A percentile compares a stretch with the other conserved stretches of the same genome.
Conservation (phyloP, 129 eudicot genomes). For the Rutidosis leptorrhynchoides region DNA sequence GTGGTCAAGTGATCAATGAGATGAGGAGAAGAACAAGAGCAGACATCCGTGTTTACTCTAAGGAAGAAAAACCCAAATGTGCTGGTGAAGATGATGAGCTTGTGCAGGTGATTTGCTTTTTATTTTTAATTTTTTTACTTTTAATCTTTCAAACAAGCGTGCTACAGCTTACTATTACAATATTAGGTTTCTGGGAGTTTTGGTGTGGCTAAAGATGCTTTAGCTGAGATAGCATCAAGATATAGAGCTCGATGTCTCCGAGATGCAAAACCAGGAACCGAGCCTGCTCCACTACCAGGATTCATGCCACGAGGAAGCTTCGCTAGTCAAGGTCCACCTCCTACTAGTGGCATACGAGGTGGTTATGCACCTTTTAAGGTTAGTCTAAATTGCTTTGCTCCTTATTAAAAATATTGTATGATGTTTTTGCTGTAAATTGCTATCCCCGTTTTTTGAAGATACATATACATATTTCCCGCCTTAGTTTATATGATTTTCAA, state of each 20-base stretch:
- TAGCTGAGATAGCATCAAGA: slow-evolving; percentile 72
- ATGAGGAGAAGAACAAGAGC: slow-evolving; percentile 87
- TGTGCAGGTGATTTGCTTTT: slow-evolving; percentile 78
- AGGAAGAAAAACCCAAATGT: slow-evolving; percentile 72
- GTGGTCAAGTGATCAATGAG: slow-evolving; percentile 75
- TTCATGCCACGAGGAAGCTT: slow-evolving; percentile 38
- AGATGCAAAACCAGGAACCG: slow-evolving; percentile 51
- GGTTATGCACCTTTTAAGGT: slow-evolving; percentile 56
- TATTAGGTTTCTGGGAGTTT: slow-evolving; percentile 64
- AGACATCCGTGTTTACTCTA: slow-evolving; percentile 70
- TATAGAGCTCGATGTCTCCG: slow-evolving; percentile 66
- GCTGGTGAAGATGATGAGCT: slow-evolving; percentile 87
- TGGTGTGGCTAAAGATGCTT: slow-evolving; percentile 65
- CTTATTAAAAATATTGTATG: background rate
- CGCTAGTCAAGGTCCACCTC: slow-evolving; percentile 39
- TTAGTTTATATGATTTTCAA: background rate
- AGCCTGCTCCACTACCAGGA: slow-evolving; percentile 44
- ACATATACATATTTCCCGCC: background rate
- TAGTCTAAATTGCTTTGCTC: background rate
- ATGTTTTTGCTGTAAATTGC: background rate
- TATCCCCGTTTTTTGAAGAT: background rate
- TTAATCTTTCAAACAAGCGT: background rate
- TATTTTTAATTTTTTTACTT: too few relatives aligned
- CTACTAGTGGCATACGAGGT: slow-evolving; percentile 38
- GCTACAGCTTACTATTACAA: slow-evolving; percentile 5